Percentiles rank a stretch among this genome's conserved stretches.
Evolutionary conservation across 1,284 basidiomycete genomes (phyloP).

Genomic region (Inonotus obliquus): DNA sequence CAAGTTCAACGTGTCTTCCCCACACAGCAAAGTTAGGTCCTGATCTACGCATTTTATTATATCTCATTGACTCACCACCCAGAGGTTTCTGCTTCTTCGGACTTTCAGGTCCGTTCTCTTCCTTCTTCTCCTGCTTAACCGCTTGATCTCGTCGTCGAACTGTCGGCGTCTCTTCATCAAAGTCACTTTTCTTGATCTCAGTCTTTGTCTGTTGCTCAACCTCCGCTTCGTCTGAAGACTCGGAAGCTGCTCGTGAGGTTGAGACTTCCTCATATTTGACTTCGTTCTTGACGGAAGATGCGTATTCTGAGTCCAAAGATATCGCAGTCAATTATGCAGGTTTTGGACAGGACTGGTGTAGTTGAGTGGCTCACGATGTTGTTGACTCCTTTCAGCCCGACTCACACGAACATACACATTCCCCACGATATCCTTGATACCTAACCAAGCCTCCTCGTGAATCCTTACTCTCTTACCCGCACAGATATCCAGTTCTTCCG

Average conservation of each 20-base stretch:
- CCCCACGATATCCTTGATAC: conserved; percentile 13
- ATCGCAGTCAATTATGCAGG: neutral
- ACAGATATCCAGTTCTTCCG: conserved; percentile 16
- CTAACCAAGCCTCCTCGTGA: conserved; percentile 17
- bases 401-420: conserved; percentile 12
- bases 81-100: neutral
- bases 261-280: neutral
- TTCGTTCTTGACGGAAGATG: neutral
- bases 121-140: neutral
- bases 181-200: conserved; percentile 2
- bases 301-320: neutral
- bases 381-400: neutral
- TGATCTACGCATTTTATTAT: neutral
- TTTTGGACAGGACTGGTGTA: neutral
- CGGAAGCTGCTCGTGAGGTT: neutral
- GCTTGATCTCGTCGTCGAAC: neutral
- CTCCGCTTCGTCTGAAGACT: conserved; percentile 15
- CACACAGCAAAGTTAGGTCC: neutral
- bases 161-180: neutral
- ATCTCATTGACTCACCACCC: conserved; percentile 4
- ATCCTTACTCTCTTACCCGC: conserved; percentile 9
- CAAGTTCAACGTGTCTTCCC: conserved; percentile 9
- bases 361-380: neutral
- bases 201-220: conserved; percentile 12
- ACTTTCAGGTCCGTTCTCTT: neutral